Percentiles rank a stretch among this genome's conserved stretches.
Conservation (phyloP, 2,329 filamentous ascomycete genomes). For the Hypoxylon sp. region DNA sequence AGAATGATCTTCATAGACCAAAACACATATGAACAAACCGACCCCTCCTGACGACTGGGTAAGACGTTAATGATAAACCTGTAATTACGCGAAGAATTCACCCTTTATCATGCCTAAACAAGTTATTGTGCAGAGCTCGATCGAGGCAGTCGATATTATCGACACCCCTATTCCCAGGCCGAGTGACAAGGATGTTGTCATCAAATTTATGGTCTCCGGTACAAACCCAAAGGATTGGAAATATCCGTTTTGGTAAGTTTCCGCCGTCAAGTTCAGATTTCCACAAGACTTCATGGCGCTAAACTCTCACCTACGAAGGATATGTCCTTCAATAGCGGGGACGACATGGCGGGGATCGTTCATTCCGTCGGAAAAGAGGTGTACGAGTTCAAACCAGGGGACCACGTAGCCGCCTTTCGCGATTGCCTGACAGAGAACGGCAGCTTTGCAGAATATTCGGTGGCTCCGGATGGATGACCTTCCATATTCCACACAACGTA, state of each 20-base stretch:
- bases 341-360: constrained; percentile 63
- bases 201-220: constrained; percentile 57
- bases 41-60: background rate
- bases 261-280: constrained; percentile 9
- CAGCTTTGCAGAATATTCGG: constrained; percentile 60
- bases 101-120: constrained; percentile 52
- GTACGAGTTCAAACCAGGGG: constrained; percentile 63
- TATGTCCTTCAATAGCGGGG: constrained; percentile 57
- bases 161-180: constrained; percentile 56
- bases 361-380: constrained; percentile 65
- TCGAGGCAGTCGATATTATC: constrained; percentile 55
- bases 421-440: constrained; percentile 56
- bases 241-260: constrained; percentile 36
- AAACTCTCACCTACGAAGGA: constrained; percentile 35
- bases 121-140: constrained; percentile 54
- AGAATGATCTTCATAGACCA: background rate
- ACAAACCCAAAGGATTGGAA: constrained; percentile 62
- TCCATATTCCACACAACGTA: constrained; percentile 57
- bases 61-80: background rate
- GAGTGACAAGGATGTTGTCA: constrained; percentile 54
- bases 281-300: constrained; percentile 35
- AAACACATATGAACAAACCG: background rate
- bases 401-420: constrained; percentile 70
- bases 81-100: background rate
- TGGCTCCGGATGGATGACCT: constrained; percentile 60